phyloP scores from a whole-genome alignment of 164 flowering plant species.

The Piper betle region DNA sequence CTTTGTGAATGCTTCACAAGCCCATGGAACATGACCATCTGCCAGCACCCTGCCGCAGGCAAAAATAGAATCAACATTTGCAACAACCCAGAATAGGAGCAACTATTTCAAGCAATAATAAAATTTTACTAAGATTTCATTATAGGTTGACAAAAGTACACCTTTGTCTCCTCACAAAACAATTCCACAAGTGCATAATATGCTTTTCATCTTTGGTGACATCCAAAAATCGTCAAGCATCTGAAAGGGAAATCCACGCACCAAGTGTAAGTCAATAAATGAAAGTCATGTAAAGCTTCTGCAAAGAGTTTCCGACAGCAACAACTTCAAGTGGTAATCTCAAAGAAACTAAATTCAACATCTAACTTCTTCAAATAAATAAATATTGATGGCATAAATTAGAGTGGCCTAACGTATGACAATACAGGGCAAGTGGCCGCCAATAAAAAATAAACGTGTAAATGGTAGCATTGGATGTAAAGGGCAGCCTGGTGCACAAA shows the following conservation, averaged over 20 bases:
- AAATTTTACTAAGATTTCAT: too few species aligned
- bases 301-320: too few species aligned
- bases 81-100: not conserved
- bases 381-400: too few species aligned
- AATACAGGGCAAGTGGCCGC: too few species aligned
- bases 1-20: slow-evolving; percentile 85
- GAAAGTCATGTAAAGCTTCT: not conserved
- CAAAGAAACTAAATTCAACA: not conserved
- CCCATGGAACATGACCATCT: slow-evolving; percentile 97
- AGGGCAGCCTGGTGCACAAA: too few species aligned
- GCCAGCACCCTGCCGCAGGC: slow-evolving; percentile 65
- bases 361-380: too few species aligned
- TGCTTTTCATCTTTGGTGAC: slow-evolving; percentile 86
- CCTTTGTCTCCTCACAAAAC: slow-evolving; percentile 94
- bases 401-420: too few species aligned
- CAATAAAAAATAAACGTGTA: too few species aligned
- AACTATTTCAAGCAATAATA: not conserved
- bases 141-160: slow-evolving; percentile 6
- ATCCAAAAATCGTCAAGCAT: slow-evolving; percentile 99
- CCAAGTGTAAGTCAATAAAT: not conserved
- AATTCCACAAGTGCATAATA: slow-evolving; percentile 98
- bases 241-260: slow-evolving; percentile 24
- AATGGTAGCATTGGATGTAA: too few species aligned
- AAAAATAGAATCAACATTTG: not conserved
- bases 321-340: not conserved